Evolutionary conservation across 108 stramenopile genomes (phyloP), one percentile per base, ranked within the genome.

Genomic region (Nannochloropsis salina): DNA sequence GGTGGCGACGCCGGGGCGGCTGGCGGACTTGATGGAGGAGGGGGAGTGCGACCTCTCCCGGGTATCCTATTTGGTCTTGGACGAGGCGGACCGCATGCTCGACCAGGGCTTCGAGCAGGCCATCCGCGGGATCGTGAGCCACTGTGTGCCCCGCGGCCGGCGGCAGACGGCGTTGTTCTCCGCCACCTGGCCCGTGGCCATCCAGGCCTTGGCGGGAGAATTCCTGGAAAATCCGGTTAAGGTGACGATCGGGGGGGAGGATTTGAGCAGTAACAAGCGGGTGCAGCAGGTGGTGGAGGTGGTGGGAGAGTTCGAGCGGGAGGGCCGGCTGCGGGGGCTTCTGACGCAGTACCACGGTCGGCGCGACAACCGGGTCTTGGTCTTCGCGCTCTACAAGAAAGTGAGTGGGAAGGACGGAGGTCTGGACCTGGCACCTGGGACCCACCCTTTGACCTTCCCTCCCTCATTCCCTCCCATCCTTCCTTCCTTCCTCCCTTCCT

Each of bases 311-410:
- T 90, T 94, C 9, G 92, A 93, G 43, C 92, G 96, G 18, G 96
- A 97, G 81, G 83, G 80, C 45, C 92, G 95, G 20, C 87, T 99
- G 42, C 88, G 89, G 41, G 90, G 92, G 80, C 86, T 98, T 42
- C 91, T 99, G 43, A 45, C 89, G 42, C 90, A 94, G 90, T 93
- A 94, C 85, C 92, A 96, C 84, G 88, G 86, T 21, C 80, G 84
- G 18, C 90, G 93, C 45, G 84, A 91, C 85, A 93, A 95, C 86
- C 93, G 95, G 42, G 92, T 98, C 85, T 90, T 98, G 40, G 91
- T 98, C 41, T 98, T 98, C 92, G 97, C 94, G 41, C 90, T 98
- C 84, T 98, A 98, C 90, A 99, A 99, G 93, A 97, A 97, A n/a
- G 61, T 74, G n/a, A 15, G 61, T 74, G 61, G 20, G 3, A 2